A percentile compares a stretch with the other conserved stretches of the same genome.
These are phyloP conservation scores for Ilyonectria mors-panacis DNA, from an alignment of 2,329 filamentous ascomycete genomes.

Conservation along the genomic window DNA sequence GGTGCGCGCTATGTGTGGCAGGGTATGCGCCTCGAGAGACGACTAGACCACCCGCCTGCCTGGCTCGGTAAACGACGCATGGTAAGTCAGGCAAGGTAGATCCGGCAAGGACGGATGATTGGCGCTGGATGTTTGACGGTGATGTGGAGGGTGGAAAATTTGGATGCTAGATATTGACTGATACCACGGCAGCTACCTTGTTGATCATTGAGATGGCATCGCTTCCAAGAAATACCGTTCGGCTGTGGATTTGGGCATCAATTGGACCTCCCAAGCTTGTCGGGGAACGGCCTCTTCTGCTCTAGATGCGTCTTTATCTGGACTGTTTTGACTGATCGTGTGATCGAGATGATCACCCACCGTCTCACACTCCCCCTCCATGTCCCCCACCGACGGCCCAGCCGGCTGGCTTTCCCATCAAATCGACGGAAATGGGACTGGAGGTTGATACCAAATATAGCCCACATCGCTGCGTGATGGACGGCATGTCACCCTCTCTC, in stretches of 20 bases:
- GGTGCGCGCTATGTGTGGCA: constrained; percentile 5
- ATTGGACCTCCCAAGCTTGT: neutral
- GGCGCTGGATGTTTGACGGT: neutral
- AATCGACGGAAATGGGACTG: neutral
- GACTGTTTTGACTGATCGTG: constrained; percentile 22
- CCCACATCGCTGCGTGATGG: neutral
- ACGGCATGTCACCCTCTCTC: constrained; percentile 18
- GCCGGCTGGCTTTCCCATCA: constrained; percentile 11
- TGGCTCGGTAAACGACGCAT: neutral
- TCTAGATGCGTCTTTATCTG: neutral
- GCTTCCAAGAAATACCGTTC: neutral
- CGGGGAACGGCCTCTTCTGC: neutral
- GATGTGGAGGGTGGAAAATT: neutral
- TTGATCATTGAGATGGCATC: neutral
- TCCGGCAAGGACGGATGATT: constrained; percentile 2
- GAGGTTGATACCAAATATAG: constrained; percentile 28
- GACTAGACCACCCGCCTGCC: neutral
- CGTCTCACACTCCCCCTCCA: constrained; percentile 6
- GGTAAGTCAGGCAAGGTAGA: neutral
- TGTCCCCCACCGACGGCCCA: neutral
- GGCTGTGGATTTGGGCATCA: constrained; percentile 19
- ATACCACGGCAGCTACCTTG: too few species aligned
- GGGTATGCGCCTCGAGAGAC: neutral
- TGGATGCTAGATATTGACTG: neutral
- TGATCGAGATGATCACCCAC: constrained; percentile 23